Base-by-base conservation (phyloP, 2,329 filamentous ascomycete genomes). In the Chalaropsis thielavioides region DNA sequence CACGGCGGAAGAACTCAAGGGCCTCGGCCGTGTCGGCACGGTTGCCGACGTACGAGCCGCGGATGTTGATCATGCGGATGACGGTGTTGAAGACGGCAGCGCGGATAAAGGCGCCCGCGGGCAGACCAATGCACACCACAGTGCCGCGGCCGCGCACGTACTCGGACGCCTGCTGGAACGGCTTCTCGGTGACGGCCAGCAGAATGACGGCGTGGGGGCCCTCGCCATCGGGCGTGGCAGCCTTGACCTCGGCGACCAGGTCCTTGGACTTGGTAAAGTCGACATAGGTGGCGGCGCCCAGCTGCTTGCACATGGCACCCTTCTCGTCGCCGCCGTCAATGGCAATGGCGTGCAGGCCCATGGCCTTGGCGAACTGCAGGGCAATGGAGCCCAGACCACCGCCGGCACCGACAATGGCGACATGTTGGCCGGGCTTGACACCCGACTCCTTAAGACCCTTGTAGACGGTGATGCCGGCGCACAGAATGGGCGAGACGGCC, bases 41-140 rank as follows among this genome's bases (percentile, higher is more conserved):
- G 79, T 95, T 96, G 66, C 92, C 92, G 70, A 97, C 92, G 74
- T 96, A 96, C 71, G 86, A 90, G 67, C 92, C 92, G 79, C 89
- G 89, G 80, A 97, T 96, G 71, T 77, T 86, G 78, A 96, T 86
- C 90, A 96, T 96, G 77, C 86, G 79, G 72, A 92, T 81, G 68
- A 96, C 92, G 7, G 88, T 90, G 73, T 92, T 86, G 74, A 96
- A 96, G 64, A 96, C 91, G 46, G 90, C 89, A 1, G 92, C 91
- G 70, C 83, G 83, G 69, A 96, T 81, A 75, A 81, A 88, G 1
- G 92, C 91, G 69, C 86, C 81, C 44, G 89, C 87, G 4, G 92
- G 92, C 31, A 96, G 80, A 72, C 92, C 92, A 72, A 97, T 94
- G 76, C 89, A 92, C 68, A 96, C 83, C 72, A 96, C 88, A 46